Evolutionary conservation across 176 grass and related monocot genomes (phyloP), one percentile per base, ranked within the genome.

Genomic region (Pontederia crassipes): DNA sequence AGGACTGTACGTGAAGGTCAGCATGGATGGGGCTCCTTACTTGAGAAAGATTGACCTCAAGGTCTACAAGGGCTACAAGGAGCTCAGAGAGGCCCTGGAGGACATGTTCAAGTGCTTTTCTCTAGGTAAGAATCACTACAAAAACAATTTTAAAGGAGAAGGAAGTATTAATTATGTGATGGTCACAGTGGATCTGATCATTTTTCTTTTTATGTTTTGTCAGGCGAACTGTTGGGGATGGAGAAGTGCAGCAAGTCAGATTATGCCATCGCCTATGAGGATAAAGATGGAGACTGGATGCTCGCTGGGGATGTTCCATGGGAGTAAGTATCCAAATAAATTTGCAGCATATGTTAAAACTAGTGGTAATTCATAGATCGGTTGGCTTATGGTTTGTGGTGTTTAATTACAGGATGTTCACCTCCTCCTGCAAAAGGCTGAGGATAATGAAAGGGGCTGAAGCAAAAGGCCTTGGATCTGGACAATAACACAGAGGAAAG

Each of bases 201-300:
- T 40, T 40, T 17, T 8, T 62, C 40, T n/a, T 66, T 24, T 24
- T 52, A 17, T 28, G 7, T 28, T 11, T 49, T 8, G 12, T 13
- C 18, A 28, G 47, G 47, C 13, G 63, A 66, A 12, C 45, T 27
- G 12, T 49, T 26, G 15, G 48, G 63, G 63, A 51, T 66, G 65
- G 54, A 1, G 70, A 9, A 15, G 7, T 46, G 57, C 47, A 20
- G 29, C 4, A 13, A 14, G 2, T 15, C 53, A 10, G 84, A 88
- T 55, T 71, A 65, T 13, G 76, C 89, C 50, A 46, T 89, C 45
- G 78, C 89, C 0, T 95, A 95, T 10, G 89, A 95, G 69, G 89
- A 95, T 71, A 95, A 89, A 55, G 89, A 95, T 61, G 85, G 89
- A 1, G 85, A 95, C 72, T 83, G 85, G 65, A 95, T 95, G 89